A percentile compares a stretch with the other conserved stretches of the same genome.
Conservation (phyloP, 2,329 filamentous ascomycete species). For the Xylariaceae sp. region DNA sequence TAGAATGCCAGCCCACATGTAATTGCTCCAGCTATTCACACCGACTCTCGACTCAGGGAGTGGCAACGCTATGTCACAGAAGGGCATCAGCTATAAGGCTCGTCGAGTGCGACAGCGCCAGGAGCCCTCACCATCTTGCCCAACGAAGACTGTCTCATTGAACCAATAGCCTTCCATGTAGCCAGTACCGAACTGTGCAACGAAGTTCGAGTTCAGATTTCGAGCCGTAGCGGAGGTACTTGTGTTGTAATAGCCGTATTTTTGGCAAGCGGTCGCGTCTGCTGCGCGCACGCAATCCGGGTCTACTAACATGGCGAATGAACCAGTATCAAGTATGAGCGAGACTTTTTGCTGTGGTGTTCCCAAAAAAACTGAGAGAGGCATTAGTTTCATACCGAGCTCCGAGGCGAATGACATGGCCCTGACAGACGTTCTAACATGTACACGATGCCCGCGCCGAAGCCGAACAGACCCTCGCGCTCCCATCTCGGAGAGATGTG, state of each 20-base stretch:
- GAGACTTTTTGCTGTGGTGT: conserved; percentile 32
- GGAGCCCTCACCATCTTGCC: conserved; percentile 18
- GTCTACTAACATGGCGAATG: conserved; percentile 34
- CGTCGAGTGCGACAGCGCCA: background rate
- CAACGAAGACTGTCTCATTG: conserved; percentile 28
- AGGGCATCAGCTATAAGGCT: background rate
- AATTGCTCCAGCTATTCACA: conserved; percentile 31
- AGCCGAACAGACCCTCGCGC: conserved; percentile 18
- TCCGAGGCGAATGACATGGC: background rate
- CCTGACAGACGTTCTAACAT: conserved; percentile 27
- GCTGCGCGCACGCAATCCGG: conserved; percentile 30
- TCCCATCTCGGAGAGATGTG: conserved; percentile 9
- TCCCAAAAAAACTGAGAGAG: conserved; percentile 29
- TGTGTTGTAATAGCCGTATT: conserved; percentile 31
- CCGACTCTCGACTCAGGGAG: conserved; percentile 30
- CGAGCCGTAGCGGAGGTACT: conserved; percentile 25
- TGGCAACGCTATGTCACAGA: conserved; percentile 21
- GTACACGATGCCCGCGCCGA: conserved; percentile 29
- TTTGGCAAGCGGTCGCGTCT: conserved; percentile 25
- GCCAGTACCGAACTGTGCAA: conserved; percentile 29
- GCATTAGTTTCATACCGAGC: conserved; percentile 1
- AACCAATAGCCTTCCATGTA: conserved; percentile 29
- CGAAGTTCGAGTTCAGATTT: conserved; percentile 21
- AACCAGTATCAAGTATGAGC: conserved; percentile 34
- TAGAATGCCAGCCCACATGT: conserved; percentile 33